phyloP scores from a whole-genome alignment of 139 green algal genomes.

The Chlamydomonas sp. region DNA sequence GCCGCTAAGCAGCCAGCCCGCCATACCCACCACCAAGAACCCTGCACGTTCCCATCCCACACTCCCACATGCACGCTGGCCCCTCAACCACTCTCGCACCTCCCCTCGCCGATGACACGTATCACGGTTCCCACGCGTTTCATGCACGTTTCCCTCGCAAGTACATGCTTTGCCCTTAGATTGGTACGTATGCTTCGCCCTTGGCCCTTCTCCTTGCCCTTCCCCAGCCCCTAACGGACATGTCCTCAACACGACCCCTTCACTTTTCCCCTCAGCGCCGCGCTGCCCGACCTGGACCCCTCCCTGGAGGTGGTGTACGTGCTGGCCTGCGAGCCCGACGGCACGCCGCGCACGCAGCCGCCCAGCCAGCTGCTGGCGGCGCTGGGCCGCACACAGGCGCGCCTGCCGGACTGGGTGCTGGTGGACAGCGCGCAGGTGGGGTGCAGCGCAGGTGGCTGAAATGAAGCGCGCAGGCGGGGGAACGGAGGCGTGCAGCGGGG shows the following conservation, averaged over 20 bases:
- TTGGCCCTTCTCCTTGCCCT: too few relatives aligned
- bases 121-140: too few relatives aligned
- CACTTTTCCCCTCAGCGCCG: neutral
- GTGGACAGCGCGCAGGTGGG: slow-evolving; percentile 76
- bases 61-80: too few relatives aligned
- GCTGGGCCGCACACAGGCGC: neutral
- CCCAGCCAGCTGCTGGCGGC: slow-evolving; percentile 5
- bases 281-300: slow-evolving; percentile 36
- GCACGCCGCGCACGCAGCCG: slow-evolving; percentile 13
- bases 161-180: too few relatives aligned
- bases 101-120: too few relatives aligned
- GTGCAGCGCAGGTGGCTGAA: neutral
- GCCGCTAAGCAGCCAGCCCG: too few relatives aligned
- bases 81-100: too few relatives aligned
- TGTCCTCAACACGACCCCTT: neutral
- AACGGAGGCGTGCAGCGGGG: neutral
- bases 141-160: too few relatives aligned
- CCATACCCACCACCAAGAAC: too few relatives aligned
- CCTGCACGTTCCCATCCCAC: too few relatives aligned
- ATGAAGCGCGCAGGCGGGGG: neutral
- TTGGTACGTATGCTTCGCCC: too few relatives aligned
- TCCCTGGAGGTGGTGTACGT: slow-evolving; percentile 77
- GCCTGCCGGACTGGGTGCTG: slow-evolving; percentile 80
- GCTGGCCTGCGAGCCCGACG: slow-evolving; percentile 63
- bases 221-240: neutral